Evolutionary conservation across 805 yeast genomes (phyloP).

Genomic region (Pichia cabralensis): DNA sequence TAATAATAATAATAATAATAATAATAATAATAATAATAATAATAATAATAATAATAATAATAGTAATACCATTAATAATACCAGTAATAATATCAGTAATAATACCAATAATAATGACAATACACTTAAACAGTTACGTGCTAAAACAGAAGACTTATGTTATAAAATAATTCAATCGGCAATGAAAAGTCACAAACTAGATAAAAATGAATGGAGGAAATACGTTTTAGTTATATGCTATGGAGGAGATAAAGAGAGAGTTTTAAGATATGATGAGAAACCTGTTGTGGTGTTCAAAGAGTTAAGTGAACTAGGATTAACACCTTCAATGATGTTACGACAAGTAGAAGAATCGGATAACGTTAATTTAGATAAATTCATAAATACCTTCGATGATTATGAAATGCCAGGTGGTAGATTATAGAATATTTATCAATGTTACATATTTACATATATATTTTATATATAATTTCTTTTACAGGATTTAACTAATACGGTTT

Average conservation of each 20-base stretch:
- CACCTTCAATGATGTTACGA: constrained; percentile 87
- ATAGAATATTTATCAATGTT: too few relatives aligned
- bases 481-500: constrained; percentile 63
- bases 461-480: not conserved
- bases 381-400: constrained; percentile 12
- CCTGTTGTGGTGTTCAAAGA: constrained; percentile 84
- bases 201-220: constrained; percentile 73
- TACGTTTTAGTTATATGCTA: constrained; percentile 84
- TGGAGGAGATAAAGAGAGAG: constrained; percentile 85
- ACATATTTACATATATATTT: not conserved
- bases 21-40: too few relatives aligned
- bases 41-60: too few relatives aligned
- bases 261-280: constrained; percentile 72
- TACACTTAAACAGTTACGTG: constrained; percentile 73
- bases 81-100: too few relatives aligned
- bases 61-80: too few relatives aligned
- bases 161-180: constrained; percentile 81
- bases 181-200: constrained; percentile 72
- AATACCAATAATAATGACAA: too few relatives aligned
- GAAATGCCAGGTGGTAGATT: constrained; percentile 35
- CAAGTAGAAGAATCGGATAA: constrained; percentile 53
- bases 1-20: too few relatives aligned
- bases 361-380: constrained; percentile 11
- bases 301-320: constrained; percentile 72
- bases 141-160: constrained; percentile 87